Evolutionary conservation across 768 basidiomycete species (phyloP).

Genomic region (Grammothele lineata): DNA sequence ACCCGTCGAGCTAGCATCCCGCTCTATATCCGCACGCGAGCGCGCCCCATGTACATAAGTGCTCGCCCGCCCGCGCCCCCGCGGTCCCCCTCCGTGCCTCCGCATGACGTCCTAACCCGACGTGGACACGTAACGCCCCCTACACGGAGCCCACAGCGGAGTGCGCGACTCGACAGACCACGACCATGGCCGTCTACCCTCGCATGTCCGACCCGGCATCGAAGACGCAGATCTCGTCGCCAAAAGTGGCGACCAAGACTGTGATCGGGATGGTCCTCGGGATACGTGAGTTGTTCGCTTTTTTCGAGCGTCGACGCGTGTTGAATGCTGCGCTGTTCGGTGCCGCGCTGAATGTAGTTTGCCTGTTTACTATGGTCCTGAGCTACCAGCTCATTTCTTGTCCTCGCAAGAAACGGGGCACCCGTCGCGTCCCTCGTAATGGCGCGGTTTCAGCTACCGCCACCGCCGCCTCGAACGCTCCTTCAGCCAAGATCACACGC

Average conservation of each 20-base stretch:
- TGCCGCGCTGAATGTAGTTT: slow-evolving; percentile 12
- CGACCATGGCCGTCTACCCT: slow-evolving; percentile 11
- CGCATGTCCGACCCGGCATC: background rate
- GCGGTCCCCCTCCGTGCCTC: no score
- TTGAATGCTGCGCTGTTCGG: background rate
- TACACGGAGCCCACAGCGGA: background rate
- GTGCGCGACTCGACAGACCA: background rate
- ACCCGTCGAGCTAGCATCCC: no score
- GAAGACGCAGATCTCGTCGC: slow-evolving; percentile 7
- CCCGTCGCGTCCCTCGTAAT: background rate
- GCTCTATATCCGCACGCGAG: no score
- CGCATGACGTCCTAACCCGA: no score
- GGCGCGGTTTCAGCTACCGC: background rate
- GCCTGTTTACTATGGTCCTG: slow-evolving; percentile 15
- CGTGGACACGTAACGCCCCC: no score
- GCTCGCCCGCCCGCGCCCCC: no score
- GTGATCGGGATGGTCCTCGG: slow-evolving; percentile 19
- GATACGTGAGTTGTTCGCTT: slow-evolving; percentile 7
- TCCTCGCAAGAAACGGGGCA: slow-evolving; percentile 1
- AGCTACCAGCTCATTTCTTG: slow-evolving; percentile 17
- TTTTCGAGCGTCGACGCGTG: background rate
- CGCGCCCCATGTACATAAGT: no score
- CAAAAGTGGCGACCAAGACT: slow-evolving; percentile 13
- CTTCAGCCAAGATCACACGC: slow-evolving; percentile 4
- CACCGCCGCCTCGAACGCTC: no score